A percentile compares a stretch with the other conserved stretches of the same genome.
phyloP scores from a whole-genome alignment of 164 flowering plant genomes.

The Sedum album region DNA sequence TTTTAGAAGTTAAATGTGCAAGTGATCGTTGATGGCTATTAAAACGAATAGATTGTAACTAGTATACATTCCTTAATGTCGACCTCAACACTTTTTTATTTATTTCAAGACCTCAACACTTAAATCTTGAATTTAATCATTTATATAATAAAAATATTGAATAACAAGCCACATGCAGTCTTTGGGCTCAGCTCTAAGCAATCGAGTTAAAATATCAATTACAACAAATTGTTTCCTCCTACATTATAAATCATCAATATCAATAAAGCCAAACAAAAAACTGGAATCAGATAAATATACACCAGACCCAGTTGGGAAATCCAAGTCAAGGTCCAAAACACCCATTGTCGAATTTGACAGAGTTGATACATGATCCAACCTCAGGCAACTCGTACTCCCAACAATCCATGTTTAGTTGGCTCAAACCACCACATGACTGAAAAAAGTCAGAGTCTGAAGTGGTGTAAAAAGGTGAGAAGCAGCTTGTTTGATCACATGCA shows the following conservation, averaged over 20 bases:
- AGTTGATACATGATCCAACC: slow-evolving; percentile 29
- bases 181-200: no score
- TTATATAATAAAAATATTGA: no score
- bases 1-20: no score
- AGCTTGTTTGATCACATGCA: slow-evolving; percentile 8
- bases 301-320: slow-evolving; percentile 19
- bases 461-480: slow-evolving; percentile 26
- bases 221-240: neutral
- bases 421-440: slow-evolving; percentile 16
- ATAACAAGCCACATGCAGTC: neutral
- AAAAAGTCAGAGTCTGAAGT: slow-evolving; percentile 32
- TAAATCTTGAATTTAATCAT: no score
- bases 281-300: slow-evolving; percentile 33
- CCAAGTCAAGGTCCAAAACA: slow-evolving; percentile 20
- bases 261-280: slow-evolving; percentile 25
- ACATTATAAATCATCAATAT: neutral
- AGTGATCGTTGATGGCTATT: no score
- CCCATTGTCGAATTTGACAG: slow-evolving; percentile 26
- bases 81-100: no score
- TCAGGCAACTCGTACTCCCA: slow-evolving; percentile 30
- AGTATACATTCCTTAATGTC: no score
- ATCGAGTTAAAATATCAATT: no score
- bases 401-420: slow-evolving; percentile 12
- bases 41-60: no score
- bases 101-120: no score